Evolutionary conservation across 495 filamentous ascomycete species (phyloP), one percentile per base, ranked within the genome.

Genomic region (Aspergillus coremiiformis): DNA sequence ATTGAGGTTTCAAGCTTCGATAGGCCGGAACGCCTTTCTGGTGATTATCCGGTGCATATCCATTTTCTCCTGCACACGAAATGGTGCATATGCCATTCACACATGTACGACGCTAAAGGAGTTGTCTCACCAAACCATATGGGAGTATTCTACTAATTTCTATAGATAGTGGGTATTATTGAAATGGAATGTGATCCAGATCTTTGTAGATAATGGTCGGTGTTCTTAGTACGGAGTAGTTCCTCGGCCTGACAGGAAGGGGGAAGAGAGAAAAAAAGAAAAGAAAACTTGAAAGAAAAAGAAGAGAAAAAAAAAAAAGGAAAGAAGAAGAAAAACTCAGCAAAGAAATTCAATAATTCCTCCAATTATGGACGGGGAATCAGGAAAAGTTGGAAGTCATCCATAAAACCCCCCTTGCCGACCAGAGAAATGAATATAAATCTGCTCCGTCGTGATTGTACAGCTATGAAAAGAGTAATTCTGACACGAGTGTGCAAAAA

Each of bases 391-490:
- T 1, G 20, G 44, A 26, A 47, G 29, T 47, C 27, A 47, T 12
- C n/a, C n/a, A n/a, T n/a, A n/a, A n/a, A n/a, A n/a, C 14, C 23
- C 24, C 44, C 44, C 44, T 47, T 47, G 44, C 44, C 33, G 23
- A n/a, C 5, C 1, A 17, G 6, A 11, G 9, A 27, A 22, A 15
- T 26, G 11, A 26, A 45, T 15, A 24, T 44, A 5, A 10, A 14
- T 22, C 9, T 43, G n/a, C n/a, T n/a, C n/a, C n/a, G n/a, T n/a
- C n/a, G n/a, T n/a, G n/a, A n/a, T n/a, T n/a, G n/a, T n/a, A n/a
- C n/a, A n/a, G n/a, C n/a, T n/a, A n/a, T n/a, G n/a, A n/a, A n/a
- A n/a, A n/a, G n/a, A n/a, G n/a, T n/a, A n/a, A n/a, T n/a, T n/a
- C n/a, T n/a, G n/a, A n/a, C n/a, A n/a, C n/a, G n/a, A n/a, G n/a